Base-by-base conservation (phyloP, 2,329 filamentous ascomycete genomes). In the Sclerotinia sclerotiorum region DNA sequence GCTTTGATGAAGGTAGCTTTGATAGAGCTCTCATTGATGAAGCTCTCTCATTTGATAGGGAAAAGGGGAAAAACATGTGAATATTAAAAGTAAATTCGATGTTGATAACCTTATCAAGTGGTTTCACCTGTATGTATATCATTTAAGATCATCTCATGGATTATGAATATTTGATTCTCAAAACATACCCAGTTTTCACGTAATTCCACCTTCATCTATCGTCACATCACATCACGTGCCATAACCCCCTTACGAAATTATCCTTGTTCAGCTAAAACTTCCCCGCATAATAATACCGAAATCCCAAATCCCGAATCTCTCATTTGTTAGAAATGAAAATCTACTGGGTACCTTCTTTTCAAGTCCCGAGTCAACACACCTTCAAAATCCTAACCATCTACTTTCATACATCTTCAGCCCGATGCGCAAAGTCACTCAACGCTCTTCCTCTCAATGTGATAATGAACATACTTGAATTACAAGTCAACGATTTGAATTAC, bases 391-490 rank as follows among this genome's bases (percentile, higher is more conserved):
- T 58, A 24, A 11, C 19, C 56, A 46, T 29, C 39, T 46, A 58
- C 24, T 46, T 46, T 46, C 39, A 19, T 46, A 29, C 56, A 51
- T 51, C 58, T 51, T 17, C 13, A 21, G 15, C 46, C 46, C 24
- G 19, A 49, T 62, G 44, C 29, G 13, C 44, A 39, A 13, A 62
- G 29, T 24, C 24, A 24, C 19, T 24, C 51, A 13, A n/a, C 42
- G 17, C n/a, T 11, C 24, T 15, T 21, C 0, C 10, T 21, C 21
- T 51, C 35, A 42, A 66, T 72, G 75, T 77, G 74, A 77, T 73
- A 71, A 78, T 77, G 76, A 78, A 78, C 69, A 73, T 73, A 44
- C 73, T 78, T 54, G 75, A 78, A 71, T 68, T 57, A 51, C 77
- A 78, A 73, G 75, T 78, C 39, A 73, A 70, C 21, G 76, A 78